phyloP scores from a whole-genome alignment of 2,329 filamentous ascomycete species.

The Fusarium camptoceras region DNA sequence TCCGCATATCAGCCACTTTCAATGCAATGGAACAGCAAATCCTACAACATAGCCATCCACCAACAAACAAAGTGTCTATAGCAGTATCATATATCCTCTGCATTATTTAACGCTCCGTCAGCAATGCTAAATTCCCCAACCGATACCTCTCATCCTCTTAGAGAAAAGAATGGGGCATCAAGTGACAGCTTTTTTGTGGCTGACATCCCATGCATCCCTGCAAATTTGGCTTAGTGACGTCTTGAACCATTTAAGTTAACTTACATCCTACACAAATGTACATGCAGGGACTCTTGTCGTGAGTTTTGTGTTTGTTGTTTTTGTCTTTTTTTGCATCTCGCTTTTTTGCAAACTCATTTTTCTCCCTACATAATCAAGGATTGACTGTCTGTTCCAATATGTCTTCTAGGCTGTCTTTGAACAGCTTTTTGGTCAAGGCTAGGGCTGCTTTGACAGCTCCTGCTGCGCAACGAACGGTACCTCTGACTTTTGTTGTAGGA shows the following conservation, averaged over 20 bases:
- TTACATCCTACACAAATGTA: slow-evolving; percentile 33
- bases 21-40: slow-evolving; percentile 1
- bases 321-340: background rate
- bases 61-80: background rate
- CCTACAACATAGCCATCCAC: background rate
- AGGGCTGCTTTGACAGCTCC: slow-evolving; percentile 60
- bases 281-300: slow-evolving; percentile 14
- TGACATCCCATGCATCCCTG: slow-evolving; percentile 15
- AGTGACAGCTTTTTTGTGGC: slow-evolving; percentile 30
- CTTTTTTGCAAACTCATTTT: background rate
- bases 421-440: slow-evolving; percentile 64
- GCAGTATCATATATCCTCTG: background rate
- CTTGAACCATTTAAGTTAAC: slow-evolving; percentile 8
- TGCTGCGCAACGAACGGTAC: slow-evolving; percentile 57
- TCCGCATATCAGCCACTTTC: background rate
- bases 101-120: background rate
- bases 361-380: background rate
- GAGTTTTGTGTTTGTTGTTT: slow-evolving; percentile 2
- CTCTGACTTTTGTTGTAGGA: slow-evolving; percentile 72
- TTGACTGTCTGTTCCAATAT: slow-evolving; percentile 31
- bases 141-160: background rate
- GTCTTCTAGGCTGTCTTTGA: slow-evolving; percentile 56
- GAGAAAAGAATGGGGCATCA: slow-evolving; percentile 15
- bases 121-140: background rate
- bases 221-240: slow-evolving; percentile 23